Percentiles rank a stretch among this genome's conserved stretches.
These are phyloP conservation scores for Amaranthus cruentus DNA, from an alignment of 148 eudicot species.

Conservation along the genomic window DNA sequence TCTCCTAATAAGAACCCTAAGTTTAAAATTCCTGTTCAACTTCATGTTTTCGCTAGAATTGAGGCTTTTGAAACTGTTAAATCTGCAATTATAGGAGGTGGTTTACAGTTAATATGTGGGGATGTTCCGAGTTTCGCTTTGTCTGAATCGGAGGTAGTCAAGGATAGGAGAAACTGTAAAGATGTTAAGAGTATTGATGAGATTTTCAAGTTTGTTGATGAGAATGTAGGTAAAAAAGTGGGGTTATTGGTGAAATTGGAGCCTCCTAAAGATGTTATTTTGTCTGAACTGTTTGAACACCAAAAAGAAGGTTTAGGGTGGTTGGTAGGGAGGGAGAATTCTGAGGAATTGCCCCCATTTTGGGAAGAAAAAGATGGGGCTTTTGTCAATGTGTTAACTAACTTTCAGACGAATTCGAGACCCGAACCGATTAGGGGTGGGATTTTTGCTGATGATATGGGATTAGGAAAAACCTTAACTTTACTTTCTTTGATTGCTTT, in stretches of 20 bases:
- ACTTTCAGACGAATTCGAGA: conserved; percentile 42
- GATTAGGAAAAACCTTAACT: conserved; percentile 89
- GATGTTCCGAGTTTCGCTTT: conserved; percentile 43
- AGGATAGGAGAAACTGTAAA: conserved; percentile 38
- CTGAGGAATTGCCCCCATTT: conserved; percentile 73
- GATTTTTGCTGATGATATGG: conserved; percentile 96
- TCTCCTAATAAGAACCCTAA: conserved; percentile 25
- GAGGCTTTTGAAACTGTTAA: conserved; percentile 38
- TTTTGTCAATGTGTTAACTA: conserved; percentile 75
- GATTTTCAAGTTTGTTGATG: conserved; percentile 64
- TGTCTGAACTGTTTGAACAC: conserved; percentile 57
- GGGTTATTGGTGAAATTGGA: conserved; percentile 40
- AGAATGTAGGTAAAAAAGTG: conserved; percentile 40
- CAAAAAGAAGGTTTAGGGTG: conserved; percentile 89
- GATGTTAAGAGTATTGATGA: conserved; percentile 64
- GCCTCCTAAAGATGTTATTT: conserved; percentile 59
- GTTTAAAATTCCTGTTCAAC: conserved; percentile 55
- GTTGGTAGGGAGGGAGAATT: conserved; percentile 73
- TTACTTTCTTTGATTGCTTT: conserved; percentile 77
- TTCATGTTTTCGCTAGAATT: conserved; percentile 57
- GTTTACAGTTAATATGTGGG: conserved; percentile 50
- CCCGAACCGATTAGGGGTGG: conserved; percentile 88
- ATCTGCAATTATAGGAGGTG: conserved; percentile 36
- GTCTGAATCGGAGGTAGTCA: conserved; percentile 60
- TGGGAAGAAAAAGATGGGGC: conserved; percentile 65